phyloP scores from a whole-genome alignment of 805 yeast species.

The Nakazawaea siamensis region DNA sequence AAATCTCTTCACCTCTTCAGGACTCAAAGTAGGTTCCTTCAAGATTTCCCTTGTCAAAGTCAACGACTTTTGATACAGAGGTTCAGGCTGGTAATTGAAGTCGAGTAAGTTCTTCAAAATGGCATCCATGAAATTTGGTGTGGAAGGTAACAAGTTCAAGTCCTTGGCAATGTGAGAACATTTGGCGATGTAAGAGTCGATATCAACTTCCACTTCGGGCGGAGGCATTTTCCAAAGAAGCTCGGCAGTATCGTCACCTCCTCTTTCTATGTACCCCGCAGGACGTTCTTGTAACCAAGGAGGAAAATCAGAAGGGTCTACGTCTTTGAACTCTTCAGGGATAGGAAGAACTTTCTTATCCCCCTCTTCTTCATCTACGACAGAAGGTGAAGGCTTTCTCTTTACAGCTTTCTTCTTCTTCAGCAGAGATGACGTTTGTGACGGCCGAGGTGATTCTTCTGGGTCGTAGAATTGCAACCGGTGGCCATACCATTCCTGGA shows the following conservation, averaged over 20 bases:
- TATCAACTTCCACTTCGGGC: conserved; percentile 13
- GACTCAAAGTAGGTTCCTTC: conserved; percentile 68
- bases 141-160: conserved; percentile 46
- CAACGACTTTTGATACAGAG: conserved; percentile 38
- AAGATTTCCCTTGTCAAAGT: conserved; percentile 48
- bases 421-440: conserved; percentile 13
- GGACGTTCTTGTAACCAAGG: conserved; percentile 77
- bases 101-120: conserved; percentile 48
- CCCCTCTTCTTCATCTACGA: conserved; percentile 15
- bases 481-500: conserved; percentile 56
- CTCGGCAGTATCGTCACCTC: conserved; percentile 57
- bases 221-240: conserved; percentile 56
- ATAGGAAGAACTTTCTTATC: conserved; percentile 24
- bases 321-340: conserved; percentile 37
- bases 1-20: conserved; percentile 57
- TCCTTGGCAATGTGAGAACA: conserved; percentile 51
- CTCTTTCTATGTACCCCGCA: conserved; percentile 76
- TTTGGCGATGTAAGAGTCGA: conserved; percentile 34
- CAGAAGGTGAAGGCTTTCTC: conserved; percentile 13
- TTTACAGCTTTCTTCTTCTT: conserved; percentile 16
- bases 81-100: conserved; percentile 37
- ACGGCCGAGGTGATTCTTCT: conserved; percentile 6
- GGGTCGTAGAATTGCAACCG: conserved; percentile 60
- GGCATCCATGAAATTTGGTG: conserved; percentile 81
- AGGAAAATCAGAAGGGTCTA: conserved; percentile 42